Evolutionary conservation across 331 rosid genomes (phyloP).

Genomic region (Cydonia oblonga): DNA sequence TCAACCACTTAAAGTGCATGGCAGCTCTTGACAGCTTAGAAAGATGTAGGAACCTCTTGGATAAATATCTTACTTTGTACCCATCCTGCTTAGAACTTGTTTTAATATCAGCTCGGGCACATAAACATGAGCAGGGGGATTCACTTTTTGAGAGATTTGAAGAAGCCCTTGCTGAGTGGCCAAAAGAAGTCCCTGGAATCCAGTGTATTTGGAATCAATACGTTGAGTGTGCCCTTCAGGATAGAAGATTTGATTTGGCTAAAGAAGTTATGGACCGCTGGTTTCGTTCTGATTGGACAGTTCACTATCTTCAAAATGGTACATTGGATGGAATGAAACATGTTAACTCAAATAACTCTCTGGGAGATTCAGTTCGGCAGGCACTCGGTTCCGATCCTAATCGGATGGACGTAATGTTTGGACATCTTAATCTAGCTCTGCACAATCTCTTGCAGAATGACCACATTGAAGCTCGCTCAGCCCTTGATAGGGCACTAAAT

Average conservation of each 20-base stretch:
- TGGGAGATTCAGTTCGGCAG: slow-evolving; percentile 27
- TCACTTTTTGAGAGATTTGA: slow-evolving; percentile 49
- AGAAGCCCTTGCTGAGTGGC: slow-evolving; percentile 66
- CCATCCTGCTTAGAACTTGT: slow-evolving; percentile 79
- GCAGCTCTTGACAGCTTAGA: slow-evolving; percentile 54
- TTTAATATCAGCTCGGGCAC: slow-evolving; percentile 37
- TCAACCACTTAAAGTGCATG: slow-evolving; percentile 69
- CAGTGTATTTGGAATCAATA: slow-evolving; percentile 91
- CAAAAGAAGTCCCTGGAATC: slow-evolving; percentile 68
- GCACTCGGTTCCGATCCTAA: slow-evolving; percentile 12
- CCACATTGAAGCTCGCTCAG: slow-evolving; percentile 43
- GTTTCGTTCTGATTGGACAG: slow-evolving; percentile 53
- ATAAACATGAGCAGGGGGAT: slow-evolving; percentile 27
- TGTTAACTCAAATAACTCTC: slow-evolving; percentile 26
- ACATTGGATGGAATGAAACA: slow-evolving; percentile 3
- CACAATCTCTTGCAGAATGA: slow-evolving; percentile 46
- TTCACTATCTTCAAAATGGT: slow-evolving; percentile 21
- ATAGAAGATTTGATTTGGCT: slow-evolving; percentile 40
- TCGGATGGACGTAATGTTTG: slow-evolving; percentile 60
- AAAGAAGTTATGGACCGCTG: slow-evolving; percentile 59
- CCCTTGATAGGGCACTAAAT: slow-evolving; percentile 53
- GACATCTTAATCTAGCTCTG: slow-evolving; percentile 67
- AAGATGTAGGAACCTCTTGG: slow-evolving; percentile 41
- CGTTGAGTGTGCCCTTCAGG: slow-evolving; percentile 46
- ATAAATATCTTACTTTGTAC: slow-evolving; percentile 48